Base-by-base conservation (phyloP, 768 basidiomycete genomes). In the Lentinula sp. region DNA sequence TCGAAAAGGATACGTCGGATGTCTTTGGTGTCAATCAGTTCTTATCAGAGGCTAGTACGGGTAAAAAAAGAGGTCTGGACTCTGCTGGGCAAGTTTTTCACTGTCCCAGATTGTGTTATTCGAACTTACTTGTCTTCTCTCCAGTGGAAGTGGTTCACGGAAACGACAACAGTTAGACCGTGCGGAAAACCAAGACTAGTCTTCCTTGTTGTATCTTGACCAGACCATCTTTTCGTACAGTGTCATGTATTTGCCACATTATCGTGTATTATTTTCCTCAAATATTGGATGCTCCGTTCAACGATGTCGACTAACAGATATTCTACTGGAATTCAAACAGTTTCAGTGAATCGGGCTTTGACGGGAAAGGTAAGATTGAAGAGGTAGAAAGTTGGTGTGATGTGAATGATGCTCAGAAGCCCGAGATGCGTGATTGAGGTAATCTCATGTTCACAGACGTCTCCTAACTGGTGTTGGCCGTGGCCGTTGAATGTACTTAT, bases 11-110 rank as follows among this genome's bases (percentile, higher is more conserved):
- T 69, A 86, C 90, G 1, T 83, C 86, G n/a, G 96, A 98, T 81
- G 93, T 98, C 18, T 98, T 98, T 70, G 96, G 96, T 64, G 80
- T 98, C 64, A 91, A 97, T 74, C 88, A 96, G 72, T 98, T 99
- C 79, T 82, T 98, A 79, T 93, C 98, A 71, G 93, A 95, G 73
- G 97, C 96, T 16, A 97, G 93, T 81, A 87, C 88, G 23, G 96
- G 95, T n/a, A 86, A 87, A 73, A 96, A 96, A 77, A 79, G 94
- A 63, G 92, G 91, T 13, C 68, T 94, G 69, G 91, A 94, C 69
- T 87, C 87, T 55, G 82, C 83, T 57, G 87, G 79, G 81, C 90
- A 72, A 78, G 87, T 77, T 45, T 42, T 33, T 51, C 57, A 35
- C 55, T 28, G 16, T 23, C 20, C 13, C 10, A 15, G 12, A 3